A percentile compares a stretch with the other conserved stretches of the same genome.
These are phyloP conservation scores for Smittium culicis DNA, from an alignment of 371 early-diverging fungal species.

Conservation along the genomic window DNA sequence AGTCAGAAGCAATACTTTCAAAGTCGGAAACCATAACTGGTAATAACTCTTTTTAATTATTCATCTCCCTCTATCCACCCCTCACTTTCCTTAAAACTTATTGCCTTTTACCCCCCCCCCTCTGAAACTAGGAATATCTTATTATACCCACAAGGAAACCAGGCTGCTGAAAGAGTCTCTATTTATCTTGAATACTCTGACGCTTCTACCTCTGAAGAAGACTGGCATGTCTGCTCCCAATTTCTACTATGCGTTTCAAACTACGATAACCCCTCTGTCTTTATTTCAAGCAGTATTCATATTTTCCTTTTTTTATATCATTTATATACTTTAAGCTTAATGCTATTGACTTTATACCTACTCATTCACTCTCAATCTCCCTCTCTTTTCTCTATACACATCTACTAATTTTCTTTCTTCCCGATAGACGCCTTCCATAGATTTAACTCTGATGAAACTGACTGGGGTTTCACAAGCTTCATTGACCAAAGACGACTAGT, in stretches of 20 bases:
- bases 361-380: not conserved
- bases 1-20: conserved; percentile 20
- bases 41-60: not conserved
- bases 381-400: not conserved
- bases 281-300: conserved; percentile 3
- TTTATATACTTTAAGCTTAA: no score
- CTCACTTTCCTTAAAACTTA: not conserved
- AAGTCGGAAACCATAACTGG: conserved; percentile 24
- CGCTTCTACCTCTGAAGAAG: conserved; percentile 34
- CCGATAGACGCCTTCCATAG: conserved; percentile 63
- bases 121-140: conserved; percentile 56
- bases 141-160: conserved; percentile 84
- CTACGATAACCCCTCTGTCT: conserved; percentile 52
- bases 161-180: conserved; percentile 47
- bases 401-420: not conserved
- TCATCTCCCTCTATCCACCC: not conserved
- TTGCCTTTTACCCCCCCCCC: no score
- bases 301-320: no score
- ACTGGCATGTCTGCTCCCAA: conserved; percentile 81
- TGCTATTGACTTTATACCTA: no score
- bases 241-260: conserved; percentile 72
- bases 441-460: conserved; percentile 65
- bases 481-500: conserved; percentile 37
- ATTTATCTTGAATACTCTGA: conserved; percentile 75
- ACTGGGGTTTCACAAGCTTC: conserved; percentile 90